phyloP scores from a whole-genome alignment of 495 filamentous ascomycete genomes.

The Evernia prunastri region DNA sequence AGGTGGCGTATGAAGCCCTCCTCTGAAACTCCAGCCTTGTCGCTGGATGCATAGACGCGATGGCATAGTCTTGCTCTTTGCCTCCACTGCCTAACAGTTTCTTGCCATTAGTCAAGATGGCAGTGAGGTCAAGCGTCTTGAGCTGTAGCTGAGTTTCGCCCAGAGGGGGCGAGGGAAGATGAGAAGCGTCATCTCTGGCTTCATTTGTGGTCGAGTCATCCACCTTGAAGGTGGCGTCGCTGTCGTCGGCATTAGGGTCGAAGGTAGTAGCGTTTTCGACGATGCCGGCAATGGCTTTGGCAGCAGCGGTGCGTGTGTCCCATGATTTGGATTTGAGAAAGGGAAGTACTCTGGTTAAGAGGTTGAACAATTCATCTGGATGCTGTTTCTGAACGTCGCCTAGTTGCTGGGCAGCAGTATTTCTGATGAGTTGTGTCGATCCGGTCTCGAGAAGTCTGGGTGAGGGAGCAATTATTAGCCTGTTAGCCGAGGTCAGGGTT shows the following conservation, averaged over 20 bases:
- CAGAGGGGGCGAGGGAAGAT: constrained; percentile 23
- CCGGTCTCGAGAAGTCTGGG: constrained; percentile 88
- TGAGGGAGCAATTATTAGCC: constrained; percentile 35
- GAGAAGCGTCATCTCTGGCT: constrained; percentile 30
- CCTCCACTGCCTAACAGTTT: constrained; percentile 73
- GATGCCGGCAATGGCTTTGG: constrained; percentile 88
- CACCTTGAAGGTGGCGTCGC: constrained; percentile 52
- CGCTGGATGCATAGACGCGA: constrained; percentile 75
- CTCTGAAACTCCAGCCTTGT: constrained; percentile 78
- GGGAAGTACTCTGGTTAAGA: constrained; percentile 90
- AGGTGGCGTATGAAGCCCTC: constrained; percentile 71
- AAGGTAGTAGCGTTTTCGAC: constrained; percentile 80
- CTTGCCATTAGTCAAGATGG: constrained; percentile 74
- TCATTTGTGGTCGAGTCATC: constrained; percentile 44
- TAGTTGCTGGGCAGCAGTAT: constrained; percentile 92
- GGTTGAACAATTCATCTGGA: constrained; percentile 93
- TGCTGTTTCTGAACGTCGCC: constrained; percentile 97
- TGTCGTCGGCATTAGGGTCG: constrained; percentile 74
- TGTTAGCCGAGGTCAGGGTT: constrained; percentile 9
- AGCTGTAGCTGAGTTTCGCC: constrained; percentile 59
- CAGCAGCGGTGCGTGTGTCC: constrained; percentile 88
- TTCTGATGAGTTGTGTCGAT: constrained; percentile 87
- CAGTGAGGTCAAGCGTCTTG: constrained; percentile 66
- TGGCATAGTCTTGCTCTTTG: constrained; percentile 73
- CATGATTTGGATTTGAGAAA: constrained; percentile 89